phyloP scores from a whole-genome alignment of 176 grass and related monocot species.

The Coix lacrymajobi region DNA sequence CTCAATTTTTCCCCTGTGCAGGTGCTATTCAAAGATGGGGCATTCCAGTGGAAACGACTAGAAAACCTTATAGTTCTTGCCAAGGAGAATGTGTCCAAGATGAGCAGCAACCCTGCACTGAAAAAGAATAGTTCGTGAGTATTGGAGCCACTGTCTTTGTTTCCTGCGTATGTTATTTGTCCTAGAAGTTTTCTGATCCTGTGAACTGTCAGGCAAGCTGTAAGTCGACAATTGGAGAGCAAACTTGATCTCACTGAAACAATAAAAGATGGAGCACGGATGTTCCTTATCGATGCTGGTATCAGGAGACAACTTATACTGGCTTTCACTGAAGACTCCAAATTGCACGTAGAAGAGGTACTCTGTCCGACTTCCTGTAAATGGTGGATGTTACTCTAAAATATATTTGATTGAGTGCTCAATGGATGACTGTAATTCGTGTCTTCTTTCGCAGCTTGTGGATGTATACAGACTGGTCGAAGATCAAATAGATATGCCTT shows the following conservation, averaged over 20 bases:
- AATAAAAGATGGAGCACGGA: constrained; percentile 92
- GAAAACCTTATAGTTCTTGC: constrained; percentile 99
- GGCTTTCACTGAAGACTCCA: constrained; percentile 96
- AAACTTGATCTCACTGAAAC: constrained; percentile 93
- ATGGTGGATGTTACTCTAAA: not conserved
- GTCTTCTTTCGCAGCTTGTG: constrained; percentile 51
- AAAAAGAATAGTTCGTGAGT: constrained; percentile 61
- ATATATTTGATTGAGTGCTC: not conserved
- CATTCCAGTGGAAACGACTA: constrained; percentile 96
- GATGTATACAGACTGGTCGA: constrained; percentile 93
- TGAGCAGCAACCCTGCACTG: constrained; percentile 83
- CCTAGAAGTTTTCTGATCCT: constrained; percentile 8
- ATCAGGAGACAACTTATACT: constrained; percentile 88
- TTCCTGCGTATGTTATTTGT: not conserved
- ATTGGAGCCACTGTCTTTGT: not conserved
- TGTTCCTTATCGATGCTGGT: constrained; percentile 91
- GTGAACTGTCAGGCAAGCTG: constrained; percentile 47
- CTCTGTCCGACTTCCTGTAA: not conserved
- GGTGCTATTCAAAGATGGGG: constrained; percentile 97
- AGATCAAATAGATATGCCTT: constrained; percentile 88
- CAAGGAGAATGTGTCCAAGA: constrained; percentile 94
- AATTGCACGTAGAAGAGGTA: constrained; percentile 95
- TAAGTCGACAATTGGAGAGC: constrained; percentile 43
- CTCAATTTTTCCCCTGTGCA: constrained; percentile 22
- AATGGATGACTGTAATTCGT: not conserved